Base-by-base conservation (phyloP, 805 yeast genomes). In the Vanderwaltozyma yarrowii region DNA sequence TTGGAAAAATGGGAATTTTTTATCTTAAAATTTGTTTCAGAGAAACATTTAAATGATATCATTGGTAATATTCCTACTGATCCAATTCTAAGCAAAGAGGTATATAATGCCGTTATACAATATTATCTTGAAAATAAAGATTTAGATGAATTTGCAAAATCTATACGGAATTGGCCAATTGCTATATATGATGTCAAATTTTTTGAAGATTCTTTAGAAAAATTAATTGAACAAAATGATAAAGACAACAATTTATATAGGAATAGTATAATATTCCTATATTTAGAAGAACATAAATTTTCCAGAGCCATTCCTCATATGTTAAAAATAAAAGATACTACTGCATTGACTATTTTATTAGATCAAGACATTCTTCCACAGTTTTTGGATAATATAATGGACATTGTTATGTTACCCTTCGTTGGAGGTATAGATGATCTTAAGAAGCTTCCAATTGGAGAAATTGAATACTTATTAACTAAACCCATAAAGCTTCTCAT, bases 251-350 rank as follows among this genome's bases (percentile, higher is more conserved):
- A 36, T 33, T 25, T 45, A 33, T 51, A 76, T 12, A 60, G 81
- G 37, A 52, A 64, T 25, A 57, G 66, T 30, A 56, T 78, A 19
- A 67, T 78, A 21, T 61, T 70, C 10, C 49, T 86, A 9, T 80
- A 80, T 47, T 60, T 80, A 10, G 66, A 69, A 36, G 60, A 75
- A 0, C 70, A 72, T 24, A 79, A 78, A 31, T 80, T 80, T 2
- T 61, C 64, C 2, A 66, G 67, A 25, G 88, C 95, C 2, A 75
- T 81, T 7, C 67, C 67, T 0, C 87, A 80, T 51, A 63, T 84
- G 46, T 66, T 84, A 12, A 56, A 55, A 14, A 58, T 80, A 20
- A 65, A 70, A 44, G 87, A 82, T 52, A 52, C 65, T 0, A 49
- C 69, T 13, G 70, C 78, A 0, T 53, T 88, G 32, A 66, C 70